Percentiles rank a stretch among this genome's conserved stretches.
Conservation (phyloP, 345 rosid genomes). For the Citrus inodora region DNA sequence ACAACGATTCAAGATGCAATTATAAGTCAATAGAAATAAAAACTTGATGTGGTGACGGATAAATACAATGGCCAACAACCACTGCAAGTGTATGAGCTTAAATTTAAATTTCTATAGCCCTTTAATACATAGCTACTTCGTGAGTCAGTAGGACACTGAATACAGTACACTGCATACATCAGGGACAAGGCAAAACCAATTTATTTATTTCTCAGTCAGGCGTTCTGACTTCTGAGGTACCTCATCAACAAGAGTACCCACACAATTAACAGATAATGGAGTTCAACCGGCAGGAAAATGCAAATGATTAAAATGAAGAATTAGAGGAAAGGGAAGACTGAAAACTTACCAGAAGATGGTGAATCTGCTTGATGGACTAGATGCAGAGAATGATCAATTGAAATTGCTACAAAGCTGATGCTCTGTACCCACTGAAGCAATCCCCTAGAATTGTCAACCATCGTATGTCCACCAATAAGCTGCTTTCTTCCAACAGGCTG, state of each 20-base stretch:
- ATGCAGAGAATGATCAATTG: constrained; percentile 81
- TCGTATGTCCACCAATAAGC: constrained; percentile 63
- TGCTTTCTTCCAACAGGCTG: constrained; percentile 79
- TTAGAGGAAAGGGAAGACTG: background rate
- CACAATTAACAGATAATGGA: background rate
- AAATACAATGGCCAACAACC: no score
- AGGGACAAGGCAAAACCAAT: background rate
- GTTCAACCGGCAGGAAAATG: background rate
- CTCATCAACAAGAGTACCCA: background rate
- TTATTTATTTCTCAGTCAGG: background rate
- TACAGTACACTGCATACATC: background rate
- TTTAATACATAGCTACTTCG: background rate
- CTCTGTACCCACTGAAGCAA: constrained; percentile 97
- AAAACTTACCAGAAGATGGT: constrained; percentile 63
- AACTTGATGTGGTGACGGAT: no score
- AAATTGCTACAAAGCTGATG: constrained; percentile 82
- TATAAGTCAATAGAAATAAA: no score
- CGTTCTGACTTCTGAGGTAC: background rate
- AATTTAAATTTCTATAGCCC: background rate
- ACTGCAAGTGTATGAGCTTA: background rate
- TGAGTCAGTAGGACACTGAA: background rate
- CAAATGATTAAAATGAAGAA: background rate
- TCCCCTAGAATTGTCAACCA: constrained; percentile 72
- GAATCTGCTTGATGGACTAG: constrained; percentile 79
- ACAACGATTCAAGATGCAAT: background rate